Evolutionary conservation across 2,329 filamentous ascomycete species (phyloP), one percentile per base, ranked within the genome.

Genomic region (Penicillium occitanis): DNA sequence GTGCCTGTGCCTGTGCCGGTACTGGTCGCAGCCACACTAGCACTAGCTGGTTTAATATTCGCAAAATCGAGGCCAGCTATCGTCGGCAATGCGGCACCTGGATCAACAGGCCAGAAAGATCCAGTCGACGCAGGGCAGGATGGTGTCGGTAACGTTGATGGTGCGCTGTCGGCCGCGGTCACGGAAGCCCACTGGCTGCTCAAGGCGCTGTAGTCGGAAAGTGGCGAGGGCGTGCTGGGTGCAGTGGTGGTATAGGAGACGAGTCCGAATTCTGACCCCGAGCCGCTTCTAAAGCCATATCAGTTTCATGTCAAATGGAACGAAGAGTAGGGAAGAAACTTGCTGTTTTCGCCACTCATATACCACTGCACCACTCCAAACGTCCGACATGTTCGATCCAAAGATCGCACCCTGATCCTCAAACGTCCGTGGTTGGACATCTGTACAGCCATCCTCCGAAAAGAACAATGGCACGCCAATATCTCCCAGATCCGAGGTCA

Each of bases 351-450:
- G 50, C 92, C 92, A 96, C 75, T 96, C 92, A 78, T 96, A 96
- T 69, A 96, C 84, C 68, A 96, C 92, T 61, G 91, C 85, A 64
- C 92, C 92, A 63, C 90, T 93, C 84, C 86, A 89, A 30, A 82
- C 84, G 65, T 84, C 81, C 5, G 85, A 80, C 92, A 96, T 96
- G 2, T 91, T 78, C 0, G 83, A 71, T 50, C 90, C 89, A 72
- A 95, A 90, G 70, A 96, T 91, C 59, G 91, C 88, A 53, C 86
- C 83, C 77, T 95, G 91, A 74, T 96, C 80, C 17, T 74, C 72
- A 66, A 82, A 82, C 8, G 75, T 78, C 30, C 80, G 77, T 14
- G 80, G 80, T 5, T 73, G 74, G 11, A 74, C 72, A 7, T 74
- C 25, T 6, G 50, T 33, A 33, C 50, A 53, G 25, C 50, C 25